phyloP scores from a whole-genome alignment of 306 rosid species.

The Notholithocarpus densiflorus region DNA sequence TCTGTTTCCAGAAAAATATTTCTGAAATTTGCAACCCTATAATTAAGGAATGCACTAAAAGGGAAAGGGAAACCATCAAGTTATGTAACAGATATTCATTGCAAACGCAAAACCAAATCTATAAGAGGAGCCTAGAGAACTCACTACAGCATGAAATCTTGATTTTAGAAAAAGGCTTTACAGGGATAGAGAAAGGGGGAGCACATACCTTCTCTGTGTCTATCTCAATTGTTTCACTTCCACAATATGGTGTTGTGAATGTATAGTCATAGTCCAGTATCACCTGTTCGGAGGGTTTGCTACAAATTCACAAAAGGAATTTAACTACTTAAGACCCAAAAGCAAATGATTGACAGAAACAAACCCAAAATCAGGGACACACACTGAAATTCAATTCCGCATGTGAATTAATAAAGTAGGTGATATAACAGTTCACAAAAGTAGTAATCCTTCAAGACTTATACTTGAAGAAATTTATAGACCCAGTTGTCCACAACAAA shows the following conservation, averaged over 20 bases:
- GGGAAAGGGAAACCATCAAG: not conserved
- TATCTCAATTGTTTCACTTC: constrained; percentile 63
- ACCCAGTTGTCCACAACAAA: not conserved
- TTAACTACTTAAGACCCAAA: constrained; percentile 24
- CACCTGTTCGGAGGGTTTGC: constrained; percentile 86
- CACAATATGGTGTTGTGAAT: constrained; percentile 86
- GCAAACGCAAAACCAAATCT: not conserved
- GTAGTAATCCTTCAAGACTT: not conserved
- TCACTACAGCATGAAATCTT: not conserved
- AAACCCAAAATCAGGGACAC: not conserved
- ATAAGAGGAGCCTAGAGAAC: not conserved
- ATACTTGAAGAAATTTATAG: not conserved
- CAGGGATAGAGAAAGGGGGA: constrained; percentile 3
- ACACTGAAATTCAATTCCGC: not conserved
- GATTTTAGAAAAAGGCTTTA: not conserved
- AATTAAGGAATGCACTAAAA: not conserved
- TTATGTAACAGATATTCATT: not conserved
- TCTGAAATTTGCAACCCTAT: not conserved
- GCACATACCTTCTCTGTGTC: constrained; percentile 50
- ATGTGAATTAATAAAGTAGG: not conserved
- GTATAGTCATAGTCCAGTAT: constrained; percentile 94
- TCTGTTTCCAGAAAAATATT: not conserved
- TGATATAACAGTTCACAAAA: not conserved
- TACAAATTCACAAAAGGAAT: constrained; percentile 44
- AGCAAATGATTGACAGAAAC: constrained; percentile 7